Base-by-base conservation (phyloP, 257 asterid genomes). In the Petunia secreta region DNA sequence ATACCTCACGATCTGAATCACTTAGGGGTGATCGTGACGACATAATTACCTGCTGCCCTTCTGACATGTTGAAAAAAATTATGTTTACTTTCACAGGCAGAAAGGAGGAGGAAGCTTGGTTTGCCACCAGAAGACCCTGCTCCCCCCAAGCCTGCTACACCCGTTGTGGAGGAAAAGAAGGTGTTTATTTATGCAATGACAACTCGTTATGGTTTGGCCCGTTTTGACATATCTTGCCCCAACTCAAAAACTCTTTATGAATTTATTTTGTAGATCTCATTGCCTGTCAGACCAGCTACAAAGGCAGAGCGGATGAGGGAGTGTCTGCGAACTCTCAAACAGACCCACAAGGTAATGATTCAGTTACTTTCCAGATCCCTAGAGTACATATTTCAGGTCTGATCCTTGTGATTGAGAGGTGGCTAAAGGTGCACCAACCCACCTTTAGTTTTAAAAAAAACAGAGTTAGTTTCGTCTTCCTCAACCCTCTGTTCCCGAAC, bases 61-160 rank as follows among this genome's bases (percentile, higher is more conserved):
- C 11, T 80, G 38, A 48, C 60, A 58, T 39, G 79, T 52, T 50
- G 68, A 80, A 84, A 79, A 79, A 54, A 6, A 44, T 83, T 79
- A n/a, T 75, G 46, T 55, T 50, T 46, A 50, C 78, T 63, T 75
- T 89, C 62, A 81, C 90, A 96, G 99, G 99, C 98, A 40, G 99
- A 96, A 89, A 96, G 98, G 85, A 92, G 99, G 74, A 88, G 97
- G 82, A 96, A 90, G 87, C 98, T 96, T 79, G 98, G 99, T 77
- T 89, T 96, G 87, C 92, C 98, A 57, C 86, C 93, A 25, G 97
- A 92, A 82, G 98, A 94, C 67, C 94, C 93, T 58, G 75, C 90
- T 79, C 83, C 87, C 58, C 85, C 75, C 53, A 90, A 92, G 59
- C 95, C 97, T 79, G 81, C 98, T 84, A 79, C 91, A 69, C 95